phyloP scores from a whole-genome alignment of 768 basidiomycete species.

The Amanita pallidorosea region DNA sequence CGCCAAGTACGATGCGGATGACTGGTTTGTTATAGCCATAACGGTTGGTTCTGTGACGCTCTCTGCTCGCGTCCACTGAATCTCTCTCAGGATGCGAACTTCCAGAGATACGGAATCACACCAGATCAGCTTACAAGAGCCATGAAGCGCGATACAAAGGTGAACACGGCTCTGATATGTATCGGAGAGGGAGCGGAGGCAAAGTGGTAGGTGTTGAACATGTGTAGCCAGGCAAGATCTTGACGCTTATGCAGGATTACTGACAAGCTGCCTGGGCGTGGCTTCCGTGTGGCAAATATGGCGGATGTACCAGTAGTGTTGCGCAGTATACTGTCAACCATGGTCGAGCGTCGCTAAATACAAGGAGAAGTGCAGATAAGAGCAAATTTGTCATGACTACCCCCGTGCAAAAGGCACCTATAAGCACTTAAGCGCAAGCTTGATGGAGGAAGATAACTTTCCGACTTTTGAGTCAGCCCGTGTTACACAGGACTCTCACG shows the following conservation, averaged over 20 bases:
- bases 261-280: slow-evolving; percentile 48
- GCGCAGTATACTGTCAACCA: slow-evolving; percentile 47
- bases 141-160: slow-evolving; percentile 52
- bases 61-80: neutral
- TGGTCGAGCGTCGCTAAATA: slow-evolving; percentile 31
- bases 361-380: too few relatives aligned
- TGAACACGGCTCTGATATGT: slow-evolving; percentile 56
- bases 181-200: slow-evolving; percentile 63
- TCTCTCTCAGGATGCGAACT: slow-evolving; percentile 45
- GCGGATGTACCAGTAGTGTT: slow-evolving; percentile 56
- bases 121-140: slow-evolving; percentile 44
- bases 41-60: slow-evolving; percentile 23
- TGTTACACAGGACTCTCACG: too few relatives aligned
- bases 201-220: slow-evolving; percentile 32
- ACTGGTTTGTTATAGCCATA: slow-evolving; percentile 63
- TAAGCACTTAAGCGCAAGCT: too few relatives aligned
- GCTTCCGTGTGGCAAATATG: slow-evolving; percentile 48
- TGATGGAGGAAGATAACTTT: too few relatives aligned
- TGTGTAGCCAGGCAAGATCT: neutral
- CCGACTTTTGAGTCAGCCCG: too few relatives aligned
- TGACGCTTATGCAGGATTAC: slow-evolving; percentile 34
- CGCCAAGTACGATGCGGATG: slow-evolving; percentile 56
- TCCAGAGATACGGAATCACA: slow-evolving; percentile 50
- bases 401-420: too few relatives aligned
- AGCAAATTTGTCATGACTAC: too few relatives aligned